A percentile compares a stretch with the other conserved stretches of the same genome.
phyloP scores from a whole-genome alignment of 177 flowering plant genomes.

The Vitis hybrid region DNA sequence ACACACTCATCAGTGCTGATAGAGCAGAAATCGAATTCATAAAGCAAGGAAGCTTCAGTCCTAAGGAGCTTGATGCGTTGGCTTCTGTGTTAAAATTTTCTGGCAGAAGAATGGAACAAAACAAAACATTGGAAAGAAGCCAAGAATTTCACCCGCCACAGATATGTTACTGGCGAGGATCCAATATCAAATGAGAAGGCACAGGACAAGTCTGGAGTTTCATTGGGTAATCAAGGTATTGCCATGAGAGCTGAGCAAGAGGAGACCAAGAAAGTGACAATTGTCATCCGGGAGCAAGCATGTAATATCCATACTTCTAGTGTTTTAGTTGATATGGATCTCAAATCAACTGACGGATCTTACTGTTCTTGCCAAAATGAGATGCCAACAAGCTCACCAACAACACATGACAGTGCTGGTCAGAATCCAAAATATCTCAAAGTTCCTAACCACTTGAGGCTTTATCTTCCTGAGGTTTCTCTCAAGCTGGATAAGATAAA shows the following conservation, averaged over 20 bases:
- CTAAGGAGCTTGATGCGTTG: no score
- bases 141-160: no score
- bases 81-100: no score
- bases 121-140: no score
- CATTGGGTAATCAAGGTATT: constrained; percentile 6
- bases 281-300: constrained; percentile 7
- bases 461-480: constrained; percentile 93
- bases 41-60: no score
- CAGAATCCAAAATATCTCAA: constrained; percentile 45
- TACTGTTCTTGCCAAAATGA: constrained; percentile 8
- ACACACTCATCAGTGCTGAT: no score
- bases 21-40: no score
- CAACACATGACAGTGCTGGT: neutral
- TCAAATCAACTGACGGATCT: constrained; percentile 12
- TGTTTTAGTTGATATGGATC: constrained; percentile 3
- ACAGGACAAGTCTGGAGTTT: neutral
- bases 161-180: no score
- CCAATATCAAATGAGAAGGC: no score
- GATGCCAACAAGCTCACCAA: constrained; percentile 11
- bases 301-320: neutral
- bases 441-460: constrained; percentile 93
- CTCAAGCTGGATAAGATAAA: constrained; percentile 89
- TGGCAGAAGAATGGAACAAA: no score
- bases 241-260: constrained; percentile 19
- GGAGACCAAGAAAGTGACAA: neutral